Evolutionary conservation across 1,139 yeast species (phyloP).

Genomic region (Nadsonia commutata): DNA sequence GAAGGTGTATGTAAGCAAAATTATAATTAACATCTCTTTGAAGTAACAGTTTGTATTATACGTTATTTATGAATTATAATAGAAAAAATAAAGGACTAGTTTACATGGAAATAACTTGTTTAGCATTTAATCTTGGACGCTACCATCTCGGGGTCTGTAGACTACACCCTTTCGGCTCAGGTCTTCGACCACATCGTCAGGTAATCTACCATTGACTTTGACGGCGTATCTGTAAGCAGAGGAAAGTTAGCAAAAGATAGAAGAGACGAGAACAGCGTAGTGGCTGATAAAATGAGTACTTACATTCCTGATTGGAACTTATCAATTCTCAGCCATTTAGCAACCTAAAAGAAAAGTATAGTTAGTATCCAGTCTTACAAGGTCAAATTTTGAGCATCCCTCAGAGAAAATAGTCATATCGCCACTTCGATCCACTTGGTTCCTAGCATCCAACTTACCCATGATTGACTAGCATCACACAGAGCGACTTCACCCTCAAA

Average conservation of each 20-base stretch:
- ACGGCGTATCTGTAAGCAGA: constrained; percentile 51
- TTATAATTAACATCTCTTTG: too few species aligned
- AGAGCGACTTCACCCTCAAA: constrained; percentile 92
- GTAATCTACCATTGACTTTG: constrained; percentile 80
- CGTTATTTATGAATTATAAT: background rate
- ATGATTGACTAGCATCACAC: constrained; percentile 71
- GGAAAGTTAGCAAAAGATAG: background rate
- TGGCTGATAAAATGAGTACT: constrained; percentile 1
- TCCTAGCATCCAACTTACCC: constrained; percentile 50
- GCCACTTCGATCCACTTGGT: too few species aligned
- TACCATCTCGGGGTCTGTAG: constrained; percentile 93
- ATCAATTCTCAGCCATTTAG: constrained; percentile 89
- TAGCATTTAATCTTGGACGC: constrained; percentile 53
- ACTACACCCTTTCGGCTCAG: constrained; percentile 59
- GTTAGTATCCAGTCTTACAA: background rate
- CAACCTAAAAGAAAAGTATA: constrained; percentile 32
- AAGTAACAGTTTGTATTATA: constrained; percentile 1
- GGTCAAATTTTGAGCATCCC: background rate
- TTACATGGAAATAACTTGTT: background rate
- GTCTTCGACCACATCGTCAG: constrained; percentile 67
- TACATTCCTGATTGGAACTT: constrained; percentile 75
- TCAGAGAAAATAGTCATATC: too few species aligned
- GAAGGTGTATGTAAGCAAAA: too few species aligned
- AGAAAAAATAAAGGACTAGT: background rate
- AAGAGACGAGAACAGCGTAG: background rate